Percentiles rank a stretch among this genome's conserved stretches.
These are phyloP conservation scores for Liriodendron chinense DNA, from an alignment of 164 flowering plant genomes.

Conservation along the genomic window DNA sequence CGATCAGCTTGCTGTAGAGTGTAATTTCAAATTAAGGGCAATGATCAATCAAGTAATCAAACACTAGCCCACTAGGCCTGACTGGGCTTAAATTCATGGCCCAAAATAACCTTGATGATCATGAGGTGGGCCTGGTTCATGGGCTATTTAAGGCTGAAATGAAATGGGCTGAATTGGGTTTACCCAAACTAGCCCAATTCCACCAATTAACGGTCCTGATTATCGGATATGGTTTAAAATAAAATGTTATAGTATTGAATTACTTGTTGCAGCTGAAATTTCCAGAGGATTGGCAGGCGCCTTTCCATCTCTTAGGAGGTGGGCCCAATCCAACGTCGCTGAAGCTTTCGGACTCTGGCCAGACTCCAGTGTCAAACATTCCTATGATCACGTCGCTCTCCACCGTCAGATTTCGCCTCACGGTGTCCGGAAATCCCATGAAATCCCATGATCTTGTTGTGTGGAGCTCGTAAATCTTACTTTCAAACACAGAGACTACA, in stretches of 20 bases:
- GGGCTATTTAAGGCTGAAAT: background rate
- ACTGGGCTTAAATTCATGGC: background rate
- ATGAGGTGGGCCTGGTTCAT: background rate
- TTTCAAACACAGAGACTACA: conserved; percentile 46
- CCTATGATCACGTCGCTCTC: conserved; percentile 52
- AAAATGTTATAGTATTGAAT: background rate
- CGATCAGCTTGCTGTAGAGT: conserved; percentile 40
- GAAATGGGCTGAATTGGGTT: background rate
- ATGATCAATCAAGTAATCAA: background rate
- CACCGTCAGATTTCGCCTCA: conserved; percentile 11
- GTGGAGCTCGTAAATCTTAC: conserved; percentile 30
- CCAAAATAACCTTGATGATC: background rate
- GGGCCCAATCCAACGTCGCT: conserved; percentile 53
- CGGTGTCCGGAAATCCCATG: conserved; percentile 35
- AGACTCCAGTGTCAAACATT: conserved; percentile 49
- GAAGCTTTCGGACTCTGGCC: conserved; percentile 61
- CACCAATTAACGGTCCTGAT: background rate
- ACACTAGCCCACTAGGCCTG: no score
- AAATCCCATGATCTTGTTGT: conserved; percentile 67
- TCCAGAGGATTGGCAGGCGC: conserved; percentile 28
- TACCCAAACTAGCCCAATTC: background rate
- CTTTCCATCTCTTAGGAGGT: conserved; percentile 70
- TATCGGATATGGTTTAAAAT: background rate
- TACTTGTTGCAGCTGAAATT: conserved; percentile 72
- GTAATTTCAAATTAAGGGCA: background rate